phyloP scores from a whole-genome alignment of 1,139 yeast genomes.

The Debaryomycetaceae sp. region DNA sequence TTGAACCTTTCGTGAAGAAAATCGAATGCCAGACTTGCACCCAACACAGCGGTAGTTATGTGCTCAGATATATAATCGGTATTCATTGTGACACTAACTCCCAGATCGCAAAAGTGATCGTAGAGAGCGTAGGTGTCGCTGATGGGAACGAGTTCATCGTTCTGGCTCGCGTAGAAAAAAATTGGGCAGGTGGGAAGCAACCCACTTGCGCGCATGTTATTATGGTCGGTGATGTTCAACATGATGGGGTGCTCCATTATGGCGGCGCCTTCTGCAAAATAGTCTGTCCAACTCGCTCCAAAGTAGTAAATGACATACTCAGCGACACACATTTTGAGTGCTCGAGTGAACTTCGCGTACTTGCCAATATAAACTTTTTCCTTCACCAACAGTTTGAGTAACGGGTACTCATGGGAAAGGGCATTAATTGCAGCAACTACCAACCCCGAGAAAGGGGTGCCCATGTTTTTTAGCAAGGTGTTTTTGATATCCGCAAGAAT shows the following conservation, averaged over 20 bases:
- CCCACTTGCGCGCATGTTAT: conserved; percentile 1
- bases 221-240: neutral
- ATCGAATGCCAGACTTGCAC: conserved; percentile 13
- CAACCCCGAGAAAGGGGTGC: conserved; percentile 23
- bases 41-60: conserved; percentile 10
- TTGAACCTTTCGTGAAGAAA: conserved; percentile 12
- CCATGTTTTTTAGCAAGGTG: no score
- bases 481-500: conserved; percentile 14
- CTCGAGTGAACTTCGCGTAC: neutral
- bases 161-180: conserved; percentile 20
- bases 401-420: conserved; percentile 23
- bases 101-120: conserved; percentile 7
- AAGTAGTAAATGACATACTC: conserved; percentile 1
- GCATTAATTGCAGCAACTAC: conserved; percentile 23
- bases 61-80: conserved; percentile 11
- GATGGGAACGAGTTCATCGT: conserved; percentile 20
- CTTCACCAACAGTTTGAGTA: conserved; percentile 9
- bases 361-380: conserved; percentile 6
- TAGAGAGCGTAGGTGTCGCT: conserved; percentile 8
- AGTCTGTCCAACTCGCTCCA: neutral
- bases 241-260: conserved; percentile 1
- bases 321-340: conserved; percentile 2
- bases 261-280: neutral
- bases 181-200: conserved; percentile 21
- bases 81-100: conserved; percentile 7